Conservation (phyloP, 2,329 filamentous ascomycete genomes). For the Neofusicoccum kwambonambiense region DNA sequence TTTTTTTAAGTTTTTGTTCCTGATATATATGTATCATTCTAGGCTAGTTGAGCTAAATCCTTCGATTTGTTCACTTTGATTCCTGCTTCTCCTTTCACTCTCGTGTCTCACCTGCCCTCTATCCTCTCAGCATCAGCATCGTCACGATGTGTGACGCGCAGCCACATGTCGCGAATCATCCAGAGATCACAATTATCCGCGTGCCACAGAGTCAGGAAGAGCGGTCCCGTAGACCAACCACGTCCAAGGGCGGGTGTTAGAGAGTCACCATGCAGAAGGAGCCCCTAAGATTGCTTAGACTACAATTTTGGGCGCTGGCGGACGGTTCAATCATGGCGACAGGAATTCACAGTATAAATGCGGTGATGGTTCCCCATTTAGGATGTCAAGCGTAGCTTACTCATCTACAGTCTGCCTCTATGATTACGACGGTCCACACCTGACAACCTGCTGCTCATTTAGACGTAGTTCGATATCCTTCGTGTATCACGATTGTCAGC, state of each 20-base stretch:
- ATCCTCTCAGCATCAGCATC: not conserved
- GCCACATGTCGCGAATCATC: slow-evolving; percentile 21
- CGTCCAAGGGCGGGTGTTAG: too few species aligned
- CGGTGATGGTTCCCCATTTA: too few species aligned
- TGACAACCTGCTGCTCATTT: not conserved
- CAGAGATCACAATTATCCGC: slow-evolving; percentile 25
- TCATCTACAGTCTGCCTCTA: not conserved
- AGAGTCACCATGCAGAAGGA: slow-evolving; percentile 25
- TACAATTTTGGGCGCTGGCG: too few species aligned
- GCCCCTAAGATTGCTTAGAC: too few species aligned
- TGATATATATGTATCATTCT: too few species aligned
- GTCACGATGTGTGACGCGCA: slow-evolving; percentile 9
- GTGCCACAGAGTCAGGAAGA: slow-evolving; percentile 25
- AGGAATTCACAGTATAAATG: too few species aligned
- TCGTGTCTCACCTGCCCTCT: not conserved
- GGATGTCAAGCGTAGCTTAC: too few species aligned
- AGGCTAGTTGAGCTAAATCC: too few species aligned
- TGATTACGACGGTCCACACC: not conserved
- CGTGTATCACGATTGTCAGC: not conserved
- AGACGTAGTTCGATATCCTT: slow-evolving; percentile 2
- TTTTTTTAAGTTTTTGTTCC: too few species aligned
- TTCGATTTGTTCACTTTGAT: too few species aligned
- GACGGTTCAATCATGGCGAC: too few species aligned
- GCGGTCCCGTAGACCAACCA: not conserved
- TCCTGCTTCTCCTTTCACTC: too few species aligned